Conservation (phyloP, 352 stramenopile genomes). For the Globisporangium nagaii region DNA sequence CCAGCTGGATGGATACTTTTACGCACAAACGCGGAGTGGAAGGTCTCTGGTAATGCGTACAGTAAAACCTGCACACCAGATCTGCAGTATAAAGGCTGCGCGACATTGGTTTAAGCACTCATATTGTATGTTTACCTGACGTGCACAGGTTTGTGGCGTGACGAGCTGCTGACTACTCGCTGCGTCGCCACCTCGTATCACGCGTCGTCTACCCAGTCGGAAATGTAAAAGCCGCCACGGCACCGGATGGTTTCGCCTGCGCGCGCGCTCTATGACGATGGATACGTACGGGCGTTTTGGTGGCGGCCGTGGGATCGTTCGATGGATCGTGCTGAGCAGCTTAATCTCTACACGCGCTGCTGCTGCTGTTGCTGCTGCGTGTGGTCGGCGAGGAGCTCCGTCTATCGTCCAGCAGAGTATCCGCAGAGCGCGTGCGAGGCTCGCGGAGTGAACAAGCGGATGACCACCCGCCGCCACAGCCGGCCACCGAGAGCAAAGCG, state of each 20-base stretch:
- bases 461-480: not conserved
- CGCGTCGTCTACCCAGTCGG: not conserved
- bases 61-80: too few relatives aligned
- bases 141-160: not conserved
- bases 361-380: not conserved
- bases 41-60: not conserved
- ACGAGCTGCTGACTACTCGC: conserved; percentile 1
- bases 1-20: conserved; percentile 3
- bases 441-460: not conserved
- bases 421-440: not conserved
- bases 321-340: not conserved
- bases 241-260: not conserved
- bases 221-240: conserved; percentile 7
- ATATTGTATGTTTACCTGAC: not conserved
- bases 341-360: not conserved
- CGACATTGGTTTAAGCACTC: too few relatives aligned
- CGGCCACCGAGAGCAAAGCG: too few relatives aligned
- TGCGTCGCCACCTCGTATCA: not conserved
- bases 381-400: not conserved
- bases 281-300: too few relatives aligned
- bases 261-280: not conserved
- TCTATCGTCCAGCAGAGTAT: not conserved
- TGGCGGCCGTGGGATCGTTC: too few relatives aligned
- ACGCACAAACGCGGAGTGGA: not conserved
- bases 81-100: too few relatives aligned